Conservation (phyloP, 2,329 filamentous ascomycete genomes). For the Paraphoma sp. region DNA sequence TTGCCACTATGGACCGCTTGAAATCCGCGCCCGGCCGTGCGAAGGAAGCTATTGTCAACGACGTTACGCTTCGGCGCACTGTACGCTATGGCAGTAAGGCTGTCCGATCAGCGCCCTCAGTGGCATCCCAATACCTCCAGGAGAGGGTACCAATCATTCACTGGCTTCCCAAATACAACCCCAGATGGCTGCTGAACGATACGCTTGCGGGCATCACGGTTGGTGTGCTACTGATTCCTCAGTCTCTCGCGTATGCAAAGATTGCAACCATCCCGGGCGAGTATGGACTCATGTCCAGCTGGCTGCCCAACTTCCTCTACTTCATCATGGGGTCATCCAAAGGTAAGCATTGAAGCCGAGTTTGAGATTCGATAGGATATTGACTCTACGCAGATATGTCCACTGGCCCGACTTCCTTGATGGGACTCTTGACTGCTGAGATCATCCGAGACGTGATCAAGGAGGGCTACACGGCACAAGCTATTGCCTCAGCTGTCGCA, state of each 20-base stretch:
- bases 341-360: slow-evolving; percentile 17
- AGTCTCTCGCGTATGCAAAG: slow-evolving; percentile 97
- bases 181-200: slow-evolving; percentile 67
- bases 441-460: slow-evolving; percentile 62
- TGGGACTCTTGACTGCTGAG: slow-evolving; percentile 68
- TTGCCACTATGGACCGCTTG: slow-evolving; percentile 30
- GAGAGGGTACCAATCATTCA: slow-evolving; percentile 68
- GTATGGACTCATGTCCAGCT: slow-evolving; percentile 89
- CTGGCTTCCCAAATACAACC: slow-evolving; percentile 69
- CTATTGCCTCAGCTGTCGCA: slow-evolving; percentile 67
- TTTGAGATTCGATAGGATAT: slow-evolving; percentile 38
- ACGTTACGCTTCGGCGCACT: slow-evolving; percentile 37
- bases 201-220: slow-evolving; percentile 70
- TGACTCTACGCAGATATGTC: slow-evolving; percentile 64
- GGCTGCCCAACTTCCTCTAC: slow-evolving; percentile 93
- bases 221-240: slow-evolving; percentile 83
- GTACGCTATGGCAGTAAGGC: slow-evolving; percentile 41
- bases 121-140: slow-evolving; percentile 61
- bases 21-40: slow-evolving; percentile 19
- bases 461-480: slow-evolving; percentile 59
- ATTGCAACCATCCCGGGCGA: slow-evolving; percentile 85
- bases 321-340: slow-evolving; percentile 86
- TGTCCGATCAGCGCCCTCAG: slow-evolving; percentile 56
- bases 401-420: slow-evolving; percentile 68
- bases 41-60: slow-evolving; percentile 27